phyloP scores from a whole-genome alignment of 139 green algal genomes.

The Zygnema cylindricum region DNA sequence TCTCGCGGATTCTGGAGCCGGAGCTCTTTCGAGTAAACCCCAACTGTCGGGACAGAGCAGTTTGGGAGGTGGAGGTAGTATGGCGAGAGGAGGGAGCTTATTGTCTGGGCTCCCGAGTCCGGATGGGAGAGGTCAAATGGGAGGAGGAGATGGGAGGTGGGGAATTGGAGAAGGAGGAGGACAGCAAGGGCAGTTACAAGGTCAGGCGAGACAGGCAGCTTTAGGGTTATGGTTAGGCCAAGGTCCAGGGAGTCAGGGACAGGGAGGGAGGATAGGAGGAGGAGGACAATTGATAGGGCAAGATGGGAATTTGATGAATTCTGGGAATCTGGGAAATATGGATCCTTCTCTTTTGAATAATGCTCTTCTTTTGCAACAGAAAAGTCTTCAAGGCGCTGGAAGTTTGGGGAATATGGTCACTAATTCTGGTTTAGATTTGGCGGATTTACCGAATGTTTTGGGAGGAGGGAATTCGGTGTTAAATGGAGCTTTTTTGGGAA shows the following conservation, averaged over 20 bases:
- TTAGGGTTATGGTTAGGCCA: constrained; percentile 11
- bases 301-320: not conserved
- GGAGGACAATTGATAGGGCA: constrained; percentile 1
- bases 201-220: constrained; percentile 3
- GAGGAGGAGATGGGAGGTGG: not conserved
- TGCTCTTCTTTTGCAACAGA: not conserved
- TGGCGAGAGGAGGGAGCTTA: not conserved
- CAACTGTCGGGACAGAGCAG: not conserved
- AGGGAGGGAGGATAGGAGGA: not conserved
- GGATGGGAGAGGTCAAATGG: constrained; percentile 19
- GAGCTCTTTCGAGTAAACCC: not conserved
- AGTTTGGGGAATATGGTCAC: not conserved
- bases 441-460: not conserved
- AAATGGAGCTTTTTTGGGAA: not conserved
- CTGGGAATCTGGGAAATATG: constrained; percentile 31
- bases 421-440: not conserved
- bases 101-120: constrained; percentile 15
- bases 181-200: not conserved
- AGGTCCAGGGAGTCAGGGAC: not conserved
- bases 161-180: not conserved
- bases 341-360: constrained; percentile 1
- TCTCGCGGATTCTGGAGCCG: constrained; percentile 39
- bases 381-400: not conserved
- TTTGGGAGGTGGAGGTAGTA: not conserved
- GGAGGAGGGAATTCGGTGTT: not conserved